Percentiles rank a stretch among this genome's conserved stretches.
Conservation (phyloP, 2,329 filamentous ascomycete species). For the Sporothrix pallida region DNA sequence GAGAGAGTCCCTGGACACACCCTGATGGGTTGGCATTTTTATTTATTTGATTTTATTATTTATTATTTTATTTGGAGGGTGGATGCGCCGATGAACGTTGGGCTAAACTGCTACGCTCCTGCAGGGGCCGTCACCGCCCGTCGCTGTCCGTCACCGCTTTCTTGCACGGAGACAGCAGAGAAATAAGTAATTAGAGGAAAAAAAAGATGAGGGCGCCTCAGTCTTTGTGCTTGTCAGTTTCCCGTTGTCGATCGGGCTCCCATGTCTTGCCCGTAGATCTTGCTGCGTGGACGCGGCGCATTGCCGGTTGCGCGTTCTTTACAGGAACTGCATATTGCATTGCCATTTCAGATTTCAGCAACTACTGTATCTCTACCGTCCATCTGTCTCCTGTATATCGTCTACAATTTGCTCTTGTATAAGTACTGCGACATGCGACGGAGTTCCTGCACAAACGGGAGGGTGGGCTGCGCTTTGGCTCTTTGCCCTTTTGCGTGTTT, state of each 20-base stretch:
- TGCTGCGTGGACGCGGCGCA: slow-evolving; percentile 21
- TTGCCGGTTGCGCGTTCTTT: slow-evolving; percentile 8
- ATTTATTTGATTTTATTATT: no score
- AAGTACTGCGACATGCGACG: background rate
- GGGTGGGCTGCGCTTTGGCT: slow-evolving; percentile 16
- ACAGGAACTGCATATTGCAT: slow-evolving; percentile 4
- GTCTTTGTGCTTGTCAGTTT: background rate
- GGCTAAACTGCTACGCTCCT: background rate
- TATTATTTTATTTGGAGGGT: slow-evolving; percentile 2
- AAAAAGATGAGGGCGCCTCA: background rate
- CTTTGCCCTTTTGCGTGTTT: slow-evolving; percentile 9
- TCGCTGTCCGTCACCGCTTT: slow-evolving; percentile 21
- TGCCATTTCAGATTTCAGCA: background rate
- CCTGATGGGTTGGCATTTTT: slow-evolving; percentile 13
- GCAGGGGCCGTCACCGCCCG: slow-evolving; percentile 21
- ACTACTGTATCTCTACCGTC: no score
- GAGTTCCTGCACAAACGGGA: slow-evolving; percentile 8
- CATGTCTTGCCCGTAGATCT: slow-evolving; percentile 14
- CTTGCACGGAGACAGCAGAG: background rate
- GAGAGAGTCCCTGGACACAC: slow-evolving; percentile 4
- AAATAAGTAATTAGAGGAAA: background rate
- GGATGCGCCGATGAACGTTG: background rate
- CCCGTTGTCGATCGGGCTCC: background rate
- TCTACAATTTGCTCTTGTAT: background rate
- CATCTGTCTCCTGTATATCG: background rate